Evolutionary conservation across 2,329 filamentous ascomycete genomes (phyloP), one percentile per base, ranked within the genome.

Genomic region (Verticillium isaacii): DNA sequence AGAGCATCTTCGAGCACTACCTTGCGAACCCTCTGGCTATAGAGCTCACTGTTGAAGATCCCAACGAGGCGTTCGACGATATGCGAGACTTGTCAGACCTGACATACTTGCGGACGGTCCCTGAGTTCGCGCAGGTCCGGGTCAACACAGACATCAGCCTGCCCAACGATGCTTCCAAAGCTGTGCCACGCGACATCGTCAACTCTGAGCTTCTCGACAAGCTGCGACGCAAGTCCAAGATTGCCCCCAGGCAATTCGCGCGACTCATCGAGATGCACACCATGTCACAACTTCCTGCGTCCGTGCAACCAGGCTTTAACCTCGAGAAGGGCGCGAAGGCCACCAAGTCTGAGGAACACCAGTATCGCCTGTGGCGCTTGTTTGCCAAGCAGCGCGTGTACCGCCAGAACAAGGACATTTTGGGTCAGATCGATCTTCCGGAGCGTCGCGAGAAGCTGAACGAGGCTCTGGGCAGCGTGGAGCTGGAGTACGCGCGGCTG

Each of bases 1-100:
- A 87, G 63, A 82, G 87, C 57, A 91, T 98, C 67, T 94, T 92
- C 70, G 77, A 83, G 8, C 78, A 87, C 67, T 90, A 91, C 66
- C 82, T 90, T 62, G 80, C 85, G 37, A 85, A 90, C 61, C 74
- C 84, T 0, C 87, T 89, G 63, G 89, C 93, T 8, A 82, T 87
- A 60, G 94, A 98, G 72, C 85, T 99, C 69, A 96, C 93, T 0
- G 89, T 99, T 6, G 95, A 99, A 76, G 94, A 98, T 64, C 96
- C 95, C 0, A 98, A 91, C 70, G 91, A 94, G 71, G 86, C 84
- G 1, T 96, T 96, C 68, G 91, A 95, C 70, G 86, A 92, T 63
- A 80, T 96, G 68, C 85, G 92, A 66, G 91, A 95, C 71, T 79
- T 89, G 59, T 88, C 86, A 68, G 92, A 96, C 69, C 78, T 94